A percentile compares a stretch with the other conserved stretches of the same genome.
phyloP scores from a whole-genome alignment of 1,284 basidiomycete species.

The Sporisorium graminicola region DNA sequence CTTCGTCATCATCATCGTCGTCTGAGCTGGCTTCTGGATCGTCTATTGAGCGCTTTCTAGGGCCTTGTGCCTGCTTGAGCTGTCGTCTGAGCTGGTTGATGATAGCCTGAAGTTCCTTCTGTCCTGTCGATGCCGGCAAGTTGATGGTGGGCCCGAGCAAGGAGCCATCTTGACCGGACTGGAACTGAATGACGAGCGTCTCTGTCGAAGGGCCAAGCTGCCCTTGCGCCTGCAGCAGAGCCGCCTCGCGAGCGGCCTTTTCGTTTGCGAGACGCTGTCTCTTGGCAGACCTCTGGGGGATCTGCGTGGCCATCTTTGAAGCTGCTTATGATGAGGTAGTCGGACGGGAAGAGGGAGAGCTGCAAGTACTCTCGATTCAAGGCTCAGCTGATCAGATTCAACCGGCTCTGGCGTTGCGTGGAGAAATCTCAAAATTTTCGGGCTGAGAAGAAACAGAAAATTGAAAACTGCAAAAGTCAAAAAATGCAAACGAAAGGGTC shows the following conservation, averaged over 20 bases:
- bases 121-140: conserved; percentile 63
- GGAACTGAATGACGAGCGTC: conserved; percentile 66
- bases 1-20: conserved; percentile 65
- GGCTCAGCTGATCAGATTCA: not conserved
- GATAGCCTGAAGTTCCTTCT: conserved; percentile 60
- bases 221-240: conserved; percentile 48
- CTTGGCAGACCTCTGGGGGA: conserved; percentile 59
- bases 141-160: conserved; percentile 64
- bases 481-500: conserved; percentile 11
- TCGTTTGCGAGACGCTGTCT: conserved; percentile 55
- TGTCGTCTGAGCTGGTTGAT: conserved; percentile 65
- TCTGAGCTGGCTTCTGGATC: conserved; percentile 45
- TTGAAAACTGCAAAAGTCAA: not conserved
- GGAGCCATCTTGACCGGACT: conserved; percentile 60
- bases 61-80: conserved; percentile 38
- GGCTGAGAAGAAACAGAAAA: conserved; percentile 12
- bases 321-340: not conserved
- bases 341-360: not conserved
- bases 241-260: conserved; percentile 48
- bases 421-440: conserved; percentile 39
- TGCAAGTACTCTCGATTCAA: too few relatives aligned
- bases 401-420: not conserved
- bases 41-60: conserved; percentile 38
- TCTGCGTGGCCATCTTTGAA: conserved; percentile 60
- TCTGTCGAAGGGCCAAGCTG: conserved; percentile 59